phyloP scores from a whole-genome alignment of 139 green algal genomes.

The Chlamydomonas incerta region DNA sequence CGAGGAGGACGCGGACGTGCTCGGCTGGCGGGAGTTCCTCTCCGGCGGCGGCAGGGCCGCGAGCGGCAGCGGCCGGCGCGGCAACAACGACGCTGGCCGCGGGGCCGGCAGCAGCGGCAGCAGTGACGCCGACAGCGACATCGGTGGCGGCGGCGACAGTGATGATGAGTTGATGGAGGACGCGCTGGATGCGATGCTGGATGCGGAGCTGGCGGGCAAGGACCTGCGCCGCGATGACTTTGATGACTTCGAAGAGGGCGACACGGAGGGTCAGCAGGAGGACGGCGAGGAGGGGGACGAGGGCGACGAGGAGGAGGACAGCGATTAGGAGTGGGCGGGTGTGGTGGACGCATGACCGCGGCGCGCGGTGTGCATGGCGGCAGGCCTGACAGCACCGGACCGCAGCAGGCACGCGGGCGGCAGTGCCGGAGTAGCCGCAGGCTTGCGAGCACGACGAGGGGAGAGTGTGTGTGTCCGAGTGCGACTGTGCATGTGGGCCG shows the following conservation, averaged over 20 bases:
- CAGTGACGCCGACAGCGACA: background rate
- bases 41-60: background rate
- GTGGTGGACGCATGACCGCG: too few species aligned
- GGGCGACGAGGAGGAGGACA: background rate
- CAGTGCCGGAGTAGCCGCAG: too few species aligned
- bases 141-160: background rate
- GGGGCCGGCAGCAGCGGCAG: too few species aligned
- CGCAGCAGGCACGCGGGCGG: too few species aligned
- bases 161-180: slow-evolving; percentile 38
- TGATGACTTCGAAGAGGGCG: background rate
- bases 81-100: too few species aligned
- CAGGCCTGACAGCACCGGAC: too few species aligned
- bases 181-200: slow-evolving; percentile 30
- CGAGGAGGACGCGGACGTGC: background rate
- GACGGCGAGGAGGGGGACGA: background rate
- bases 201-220: background rate
- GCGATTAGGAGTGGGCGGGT: background rate
- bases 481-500: too few species aligned
- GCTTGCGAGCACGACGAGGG: too few species aligned
- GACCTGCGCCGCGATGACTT: slow-evolving; percentile 3
- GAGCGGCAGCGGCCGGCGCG: background rate
- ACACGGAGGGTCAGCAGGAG: background rate
- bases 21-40: slow-evolving; percentile 3
- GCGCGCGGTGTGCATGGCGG: background rate
- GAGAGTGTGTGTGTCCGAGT: too few species aligned